Percentiles rank a stretch among this genome's conserved stretches.
These are phyloP conservation scores for Thalassiosira livingstoniorum DNA, from an alignment of 352 stramenopile species.

Conservation along the genomic window DNA sequence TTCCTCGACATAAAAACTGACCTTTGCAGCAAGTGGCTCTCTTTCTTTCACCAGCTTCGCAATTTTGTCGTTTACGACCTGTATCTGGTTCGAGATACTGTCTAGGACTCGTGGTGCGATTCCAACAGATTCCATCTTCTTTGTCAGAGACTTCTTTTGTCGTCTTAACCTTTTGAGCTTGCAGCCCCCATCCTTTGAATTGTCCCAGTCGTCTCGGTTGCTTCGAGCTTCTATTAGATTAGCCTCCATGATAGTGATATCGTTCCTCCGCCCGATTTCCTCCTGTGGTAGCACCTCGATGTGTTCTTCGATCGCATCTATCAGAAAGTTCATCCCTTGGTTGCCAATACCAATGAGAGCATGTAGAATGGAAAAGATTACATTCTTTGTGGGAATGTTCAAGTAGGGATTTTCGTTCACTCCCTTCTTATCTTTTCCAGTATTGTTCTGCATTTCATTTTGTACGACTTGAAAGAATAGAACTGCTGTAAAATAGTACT, in stretches of 20 bases:
- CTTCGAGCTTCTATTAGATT: not conserved
- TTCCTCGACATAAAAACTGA: not conserved
- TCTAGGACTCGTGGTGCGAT: not conserved
- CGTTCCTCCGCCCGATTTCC: not conserved
- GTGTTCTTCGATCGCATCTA: slow-evolving; percentile 9
- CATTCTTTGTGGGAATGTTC: slow-evolving; percentile 12
- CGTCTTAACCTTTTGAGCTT: not conserved
- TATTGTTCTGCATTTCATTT: not conserved
- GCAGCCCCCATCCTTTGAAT: slow-evolving; percentile 1
- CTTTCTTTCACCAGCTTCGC: not conserved
- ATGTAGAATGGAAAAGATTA: slow-evolving; percentile 17
- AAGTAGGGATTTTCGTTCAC: slow-evolving; percentile 19
- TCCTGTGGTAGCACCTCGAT: not conserved
- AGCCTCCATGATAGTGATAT: not conserved
- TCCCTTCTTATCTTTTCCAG: slow-evolving; percentile 5
- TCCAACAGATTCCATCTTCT: not conserved
- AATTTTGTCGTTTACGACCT: not conserved
- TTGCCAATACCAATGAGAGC: slow-evolving; percentile 25
- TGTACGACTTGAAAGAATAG: not conserved
- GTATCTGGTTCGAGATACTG: not conserved
- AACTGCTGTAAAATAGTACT: too few species aligned
- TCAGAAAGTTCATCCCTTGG: slow-evolving; percentile 1
- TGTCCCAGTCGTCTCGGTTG: slow-evolving; percentile 1
- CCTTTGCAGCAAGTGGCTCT: not conserved
- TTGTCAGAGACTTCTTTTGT: not conserved